Evolutionary conservation across 768 basidiomycete species (phyloP).

Genomic region (Neoboletus magnificus): DNA sequence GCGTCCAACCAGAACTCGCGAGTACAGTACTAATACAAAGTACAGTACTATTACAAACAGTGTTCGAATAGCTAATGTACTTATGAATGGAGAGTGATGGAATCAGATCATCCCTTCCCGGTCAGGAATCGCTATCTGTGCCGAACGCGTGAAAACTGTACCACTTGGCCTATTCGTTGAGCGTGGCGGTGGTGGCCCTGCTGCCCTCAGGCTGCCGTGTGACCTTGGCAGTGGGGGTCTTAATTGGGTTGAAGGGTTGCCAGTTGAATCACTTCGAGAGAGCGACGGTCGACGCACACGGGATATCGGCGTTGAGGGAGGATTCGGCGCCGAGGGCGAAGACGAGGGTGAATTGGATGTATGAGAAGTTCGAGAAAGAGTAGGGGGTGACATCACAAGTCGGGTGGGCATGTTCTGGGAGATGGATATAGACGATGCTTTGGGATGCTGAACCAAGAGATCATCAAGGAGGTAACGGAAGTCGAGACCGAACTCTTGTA

Average conservation of each 20-base stretch:
- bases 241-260: constrained; percentile 9
- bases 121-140: constrained; percentile 51
- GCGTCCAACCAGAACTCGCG: neutral
- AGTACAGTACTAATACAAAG: neutral
- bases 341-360: constrained; percentile 16
- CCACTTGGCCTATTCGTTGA: constrained; percentile 67
- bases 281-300: constrained; percentile 27
- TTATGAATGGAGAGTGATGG: no score
- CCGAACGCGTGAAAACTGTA: constrained; percentile 37
- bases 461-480: constrained; percentile 88
- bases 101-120: constrained; percentile 62
- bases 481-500: constrained; percentile 92
- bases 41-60: neutral
- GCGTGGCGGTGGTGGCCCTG: constrained; percentile 62
- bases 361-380: constrained; percentile 14
- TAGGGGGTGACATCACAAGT: constrained; percentile 16
- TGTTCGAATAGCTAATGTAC: neutral
- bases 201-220: constrained; percentile 29
- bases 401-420: constrained; percentile 29
- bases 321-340: constrained; percentile 14
- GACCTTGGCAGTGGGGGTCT: constrained; percentile 29
- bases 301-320: constrained; percentile 27
- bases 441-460: constrained; percentile 54
- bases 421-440: constrained; percentile 26
- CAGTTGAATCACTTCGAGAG: constrained; percentile 28